A percentile compares a stretch with the other conserved stretches of the same genome.
phyloP scores from a whole-genome alignment of 1,284 basidiomycete genomes.

The Sporisorium graminicola region DNA sequence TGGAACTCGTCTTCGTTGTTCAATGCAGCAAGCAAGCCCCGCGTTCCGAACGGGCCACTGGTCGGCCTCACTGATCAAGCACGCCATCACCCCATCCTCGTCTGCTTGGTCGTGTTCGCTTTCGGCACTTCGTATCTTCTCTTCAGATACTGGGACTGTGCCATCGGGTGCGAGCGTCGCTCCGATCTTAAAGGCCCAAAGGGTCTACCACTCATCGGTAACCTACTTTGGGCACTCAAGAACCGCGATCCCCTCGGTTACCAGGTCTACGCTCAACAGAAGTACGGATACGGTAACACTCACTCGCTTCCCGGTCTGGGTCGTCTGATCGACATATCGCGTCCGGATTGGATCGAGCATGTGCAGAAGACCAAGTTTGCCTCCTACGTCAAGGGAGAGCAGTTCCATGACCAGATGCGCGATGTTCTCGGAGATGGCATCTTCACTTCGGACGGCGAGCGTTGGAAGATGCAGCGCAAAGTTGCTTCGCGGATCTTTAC shows the following conservation, averaged over 20 bases:
- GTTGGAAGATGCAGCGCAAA: conserved; percentile 28
- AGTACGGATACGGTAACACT: conserved; percentile 9
- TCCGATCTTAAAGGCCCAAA: conserved; percentile 14
- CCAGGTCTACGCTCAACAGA: conserved; percentile 1
- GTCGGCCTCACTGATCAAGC: not conserved
- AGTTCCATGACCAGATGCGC: conserved; percentile 13
- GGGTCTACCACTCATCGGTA: conserved; percentile 13
- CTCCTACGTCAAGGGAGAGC: conserved; percentile 17
- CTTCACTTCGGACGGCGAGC: conserved; percentile 24
- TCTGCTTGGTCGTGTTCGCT: not conserved
- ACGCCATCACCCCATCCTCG: conserved; percentile 2
- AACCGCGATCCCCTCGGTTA: conserved; percentile 14
- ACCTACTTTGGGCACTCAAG: conserved; percentile 20
- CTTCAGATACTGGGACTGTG: conserved; percentile 12
- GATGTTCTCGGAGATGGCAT: conserved; percentile 36
- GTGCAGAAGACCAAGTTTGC: conserved; percentile 32
- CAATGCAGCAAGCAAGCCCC: conserved; percentile 1
- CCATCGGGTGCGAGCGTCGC: conserved; percentile 11
- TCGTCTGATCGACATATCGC: conserved; percentile 16
- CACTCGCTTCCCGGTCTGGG: conserved; percentile 15
- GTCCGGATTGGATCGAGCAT: conserved; percentile 31
- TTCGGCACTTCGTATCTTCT: not conserved
- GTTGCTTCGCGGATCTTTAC: conserved; percentile 24
- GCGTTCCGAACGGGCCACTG: not conserved
- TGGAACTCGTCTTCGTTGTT: not conserved